These are phyloP conservation scores for Backusella tarrabulga DNA, from an alignment of 192 early-diverging fungal genomes.

Conservation along the genomic window DNA sequence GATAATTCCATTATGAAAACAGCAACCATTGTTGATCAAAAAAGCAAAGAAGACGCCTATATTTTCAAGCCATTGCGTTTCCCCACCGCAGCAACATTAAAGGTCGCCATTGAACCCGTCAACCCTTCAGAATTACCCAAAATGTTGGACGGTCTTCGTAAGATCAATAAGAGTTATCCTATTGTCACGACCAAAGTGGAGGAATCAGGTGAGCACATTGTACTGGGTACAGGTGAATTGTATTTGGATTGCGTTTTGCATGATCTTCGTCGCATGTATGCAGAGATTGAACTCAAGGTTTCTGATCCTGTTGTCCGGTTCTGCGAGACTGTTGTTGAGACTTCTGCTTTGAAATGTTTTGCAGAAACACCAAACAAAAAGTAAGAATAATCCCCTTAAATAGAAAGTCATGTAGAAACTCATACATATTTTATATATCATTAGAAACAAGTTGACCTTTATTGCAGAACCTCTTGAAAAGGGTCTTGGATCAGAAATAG, in stretches of 20 bases:
- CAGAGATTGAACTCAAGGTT: constrained; percentile 98
- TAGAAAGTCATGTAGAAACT: background rate
- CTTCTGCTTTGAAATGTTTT: constrained; percentile 91
- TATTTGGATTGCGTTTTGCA: constrained; percentile 97
- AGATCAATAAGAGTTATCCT: constrained; percentile 94
- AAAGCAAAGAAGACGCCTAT: constrained; percentile 66
- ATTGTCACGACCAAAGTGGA: constrained; percentile 86
- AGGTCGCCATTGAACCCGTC: constrained; percentile 96
- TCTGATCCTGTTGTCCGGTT: constrained; percentile 95
- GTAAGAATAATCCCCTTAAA: constrained; percentile 35
- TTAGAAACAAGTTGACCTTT: constrained; percentile 93
- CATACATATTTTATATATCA: background rate
- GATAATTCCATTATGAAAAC: constrained; percentile 93
- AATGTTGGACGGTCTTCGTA: constrained; percentile 96
- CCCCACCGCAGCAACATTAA: constrained; percentile 80
- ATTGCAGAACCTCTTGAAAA: constrained; percentile 93
- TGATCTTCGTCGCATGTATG: constrained; percentile 89
- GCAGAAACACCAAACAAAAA: constrained; percentile 99
- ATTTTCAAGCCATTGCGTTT: constrained; percentile 87
- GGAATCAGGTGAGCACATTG: constrained; percentile 96
- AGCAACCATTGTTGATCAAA: constrained; percentile 83
- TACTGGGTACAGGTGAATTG: constrained; percentile 93
- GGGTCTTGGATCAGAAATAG: constrained; percentile 92
- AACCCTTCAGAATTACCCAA: constrained; percentile 97
- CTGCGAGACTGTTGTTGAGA: constrained; percentile 94